phyloP scores from a whole-genome alignment of 139 green algal species.

The Chlamydomonas asymmetrica region DNA sequence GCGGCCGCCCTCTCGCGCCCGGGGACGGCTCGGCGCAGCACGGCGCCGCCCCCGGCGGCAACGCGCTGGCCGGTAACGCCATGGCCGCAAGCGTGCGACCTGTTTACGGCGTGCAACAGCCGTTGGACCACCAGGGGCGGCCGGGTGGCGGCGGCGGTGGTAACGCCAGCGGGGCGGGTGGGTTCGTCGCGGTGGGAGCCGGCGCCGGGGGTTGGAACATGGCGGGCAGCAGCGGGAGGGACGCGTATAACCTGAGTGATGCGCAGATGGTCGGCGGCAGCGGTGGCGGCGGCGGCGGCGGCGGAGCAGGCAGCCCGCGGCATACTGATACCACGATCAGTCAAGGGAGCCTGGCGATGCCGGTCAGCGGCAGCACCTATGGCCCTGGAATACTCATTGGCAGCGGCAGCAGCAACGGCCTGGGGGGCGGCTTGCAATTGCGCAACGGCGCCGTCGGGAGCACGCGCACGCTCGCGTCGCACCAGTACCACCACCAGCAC shows the following conservation, averaged over 20 bases:
- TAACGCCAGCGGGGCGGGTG: background rate
- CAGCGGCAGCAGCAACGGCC: conserved; percentile 2
- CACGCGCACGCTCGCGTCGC: background rate
- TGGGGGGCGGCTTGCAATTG: no score
- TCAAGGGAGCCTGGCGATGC: background rate
- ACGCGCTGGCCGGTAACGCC: background rate
- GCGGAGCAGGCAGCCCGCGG: background rate
- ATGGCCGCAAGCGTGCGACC: no score
- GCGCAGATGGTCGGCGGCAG: background rate
- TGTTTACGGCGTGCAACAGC: no score
- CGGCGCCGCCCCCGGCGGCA: background rate
- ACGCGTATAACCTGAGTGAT: background rate
- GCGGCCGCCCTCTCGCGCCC: no score
- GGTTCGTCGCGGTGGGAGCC: background rate
- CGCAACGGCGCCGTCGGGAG: background rate
- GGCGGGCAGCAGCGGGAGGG: background rate
- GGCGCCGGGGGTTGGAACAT: background rate
- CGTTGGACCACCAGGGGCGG: conserved; percentile 2
- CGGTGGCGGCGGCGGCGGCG: background rate
- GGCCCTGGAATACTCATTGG: background rate
- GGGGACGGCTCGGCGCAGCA: background rate
- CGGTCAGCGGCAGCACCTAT: background rate
- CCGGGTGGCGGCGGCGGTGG: background rate
- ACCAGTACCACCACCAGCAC: no score
- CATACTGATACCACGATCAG: background rate